Conservation (phyloP, 441 rosid genomes). For the Corymbia calophylla region DNA sequence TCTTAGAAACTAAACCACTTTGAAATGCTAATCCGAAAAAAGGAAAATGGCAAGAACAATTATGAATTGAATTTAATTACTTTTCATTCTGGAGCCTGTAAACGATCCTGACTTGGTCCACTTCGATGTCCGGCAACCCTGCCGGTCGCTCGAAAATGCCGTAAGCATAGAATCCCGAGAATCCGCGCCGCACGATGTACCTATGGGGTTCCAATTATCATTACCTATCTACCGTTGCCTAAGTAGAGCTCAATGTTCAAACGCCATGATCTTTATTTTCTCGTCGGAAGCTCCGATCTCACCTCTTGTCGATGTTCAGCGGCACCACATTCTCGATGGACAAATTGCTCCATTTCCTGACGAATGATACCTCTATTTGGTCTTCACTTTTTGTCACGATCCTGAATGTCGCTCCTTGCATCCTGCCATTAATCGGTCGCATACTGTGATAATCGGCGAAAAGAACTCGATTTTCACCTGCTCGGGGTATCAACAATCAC, state of each 20-base stretch:
- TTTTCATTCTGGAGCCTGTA: slow-evolving; percentile 45
- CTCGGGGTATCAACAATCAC: slow-evolving; percentile 8
- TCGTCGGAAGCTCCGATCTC: neutral
- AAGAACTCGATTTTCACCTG: neutral
- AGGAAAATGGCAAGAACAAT: neutral
- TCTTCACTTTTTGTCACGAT: slow-evolving; percentile 38
- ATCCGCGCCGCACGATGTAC: slow-evolving; percentile 42
- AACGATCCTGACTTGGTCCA: slow-evolving; percentile 58
- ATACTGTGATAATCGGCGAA: neutral
- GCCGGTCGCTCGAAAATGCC: slow-evolving; percentile 51
- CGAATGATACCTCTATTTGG: slow-evolving; percentile 63
- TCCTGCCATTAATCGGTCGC: slow-evolving; percentile 23
- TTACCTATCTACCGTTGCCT: neutral
- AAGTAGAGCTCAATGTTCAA: neutral
- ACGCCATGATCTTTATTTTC: neutral
- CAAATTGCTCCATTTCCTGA: slow-evolving; percentile 32
- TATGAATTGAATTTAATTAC: slow-evolving; percentile 23
- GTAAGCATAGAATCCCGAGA: slow-evolving; percentile 56
- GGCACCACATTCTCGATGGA: slow-evolving; percentile 28
- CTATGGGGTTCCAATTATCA: slow-evolving; percentile 12
- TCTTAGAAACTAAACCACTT: neutral
- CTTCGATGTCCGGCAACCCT: slow-evolving; percentile 65
- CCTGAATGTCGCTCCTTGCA: slow-evolving; percentile 29
- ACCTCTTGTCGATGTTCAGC: slow-evolving; percentile 77
- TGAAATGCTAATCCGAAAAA: neutral